Conservation (phyloP, 2,329 filamentous ascomycete genomes). For the Incumbomyces delicatus region DNA sequence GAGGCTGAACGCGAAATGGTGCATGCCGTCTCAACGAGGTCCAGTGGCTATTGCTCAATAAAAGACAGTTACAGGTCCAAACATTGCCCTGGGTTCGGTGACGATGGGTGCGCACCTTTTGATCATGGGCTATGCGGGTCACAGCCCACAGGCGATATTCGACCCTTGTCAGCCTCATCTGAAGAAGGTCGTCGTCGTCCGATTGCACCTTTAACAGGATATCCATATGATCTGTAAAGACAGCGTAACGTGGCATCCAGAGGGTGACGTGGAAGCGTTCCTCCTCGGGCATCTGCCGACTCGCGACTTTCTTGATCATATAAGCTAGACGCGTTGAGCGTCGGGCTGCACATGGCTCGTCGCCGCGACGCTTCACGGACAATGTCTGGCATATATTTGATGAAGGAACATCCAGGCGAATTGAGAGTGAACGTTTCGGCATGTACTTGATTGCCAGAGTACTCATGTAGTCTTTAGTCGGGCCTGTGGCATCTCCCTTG, state of each 20-base stretch:
- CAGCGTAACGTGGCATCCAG: conserved; percentile 1
- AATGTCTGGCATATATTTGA: background rate
- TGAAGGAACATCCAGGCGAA: background rate
- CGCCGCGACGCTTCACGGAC: background rate
- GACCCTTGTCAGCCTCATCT: conserved; percentile 1
- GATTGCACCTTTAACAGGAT: conserved; percentile 1
- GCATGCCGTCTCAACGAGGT: conserved; percentile 1
- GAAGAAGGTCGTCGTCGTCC: background rate
- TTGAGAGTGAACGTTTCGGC: background rate
- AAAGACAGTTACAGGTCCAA: background rate
- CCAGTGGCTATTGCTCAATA: background rate
- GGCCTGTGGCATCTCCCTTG: background rate
- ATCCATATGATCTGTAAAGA: conserved; percentile 6
- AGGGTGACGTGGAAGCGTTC: conserved; percentile 3
- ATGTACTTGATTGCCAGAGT: conserved; percentile 4
- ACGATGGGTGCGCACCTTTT: background rate
- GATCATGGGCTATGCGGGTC: background rate
- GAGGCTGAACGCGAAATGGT: conserved; percentile 7
- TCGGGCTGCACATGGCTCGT: background rate
- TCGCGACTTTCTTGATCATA: background rate
- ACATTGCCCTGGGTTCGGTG: background rate
- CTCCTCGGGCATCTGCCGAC: background rate
- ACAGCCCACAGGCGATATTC: conserved; percentile 6
- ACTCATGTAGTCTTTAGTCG: background rate
- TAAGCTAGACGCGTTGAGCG: background rate